Conservation (phyloP, 2,329 filamentous ascomycete species). For the Phaeosphaeria sp. region DNA sequence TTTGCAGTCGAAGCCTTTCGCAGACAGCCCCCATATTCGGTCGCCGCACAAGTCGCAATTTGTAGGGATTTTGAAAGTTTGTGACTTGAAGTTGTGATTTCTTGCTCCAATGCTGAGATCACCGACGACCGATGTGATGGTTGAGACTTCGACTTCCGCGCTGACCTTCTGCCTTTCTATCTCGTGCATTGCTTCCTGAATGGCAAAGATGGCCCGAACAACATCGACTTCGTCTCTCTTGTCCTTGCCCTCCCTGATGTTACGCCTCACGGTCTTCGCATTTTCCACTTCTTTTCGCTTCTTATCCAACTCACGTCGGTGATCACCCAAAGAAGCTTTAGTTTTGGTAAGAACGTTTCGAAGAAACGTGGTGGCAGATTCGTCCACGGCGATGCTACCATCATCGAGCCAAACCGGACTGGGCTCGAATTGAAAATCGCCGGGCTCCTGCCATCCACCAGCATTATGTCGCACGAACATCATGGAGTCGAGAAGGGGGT, state of each 20-base stretch:
- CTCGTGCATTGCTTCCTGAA: slow-evolving; percentile 86
- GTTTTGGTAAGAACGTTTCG: slow-evolving; percentile 92
- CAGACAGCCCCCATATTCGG: slow-evolving; percentile 94
- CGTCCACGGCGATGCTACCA: slow-evolving; percentile 82
- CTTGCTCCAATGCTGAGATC: slow-evolving; percentile 91
- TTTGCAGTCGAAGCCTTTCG: slow-evolving; percentile 94
- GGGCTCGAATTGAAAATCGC: slow-evolving; percentile 86
- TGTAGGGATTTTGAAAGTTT: slow-evolving; percentile 98
- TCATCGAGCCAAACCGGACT: slow-evolving; percentile 98
- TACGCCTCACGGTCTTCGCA: slow-evolving; percentile 74
- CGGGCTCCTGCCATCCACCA: slow-evolving; percentile 79
- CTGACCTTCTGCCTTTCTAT: slow-evolving; percentile 83
- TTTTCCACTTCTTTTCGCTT: slow-evolving; percentile 85
- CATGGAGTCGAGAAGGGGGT: slow-evolving; percentile 88
- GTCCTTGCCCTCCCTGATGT: slow-evolving; percentile 81
- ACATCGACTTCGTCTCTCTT: slow-evolving; percentile 88
- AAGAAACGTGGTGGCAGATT: slow-evolving; percentile 85
- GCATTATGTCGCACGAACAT: slow-evolving; percentile 98
- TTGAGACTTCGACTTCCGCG: slow-evolving; percentile 90
- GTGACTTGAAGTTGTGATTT: slow-evolving; percentile 97
- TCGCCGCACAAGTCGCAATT: slow-evolving; percentile 98
- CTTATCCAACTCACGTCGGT: slow-evolving; percentile 83
- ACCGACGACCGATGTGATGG: slow-evolving; percentile 88
- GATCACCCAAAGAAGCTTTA: slow-evolving; percentile 79
- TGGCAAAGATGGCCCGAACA: slow-evolving; percentile 79